Evolutionary conservation across 768 basidiomycete species (phyloP).

Genomic region (Tylopilus sp.): DNA sequence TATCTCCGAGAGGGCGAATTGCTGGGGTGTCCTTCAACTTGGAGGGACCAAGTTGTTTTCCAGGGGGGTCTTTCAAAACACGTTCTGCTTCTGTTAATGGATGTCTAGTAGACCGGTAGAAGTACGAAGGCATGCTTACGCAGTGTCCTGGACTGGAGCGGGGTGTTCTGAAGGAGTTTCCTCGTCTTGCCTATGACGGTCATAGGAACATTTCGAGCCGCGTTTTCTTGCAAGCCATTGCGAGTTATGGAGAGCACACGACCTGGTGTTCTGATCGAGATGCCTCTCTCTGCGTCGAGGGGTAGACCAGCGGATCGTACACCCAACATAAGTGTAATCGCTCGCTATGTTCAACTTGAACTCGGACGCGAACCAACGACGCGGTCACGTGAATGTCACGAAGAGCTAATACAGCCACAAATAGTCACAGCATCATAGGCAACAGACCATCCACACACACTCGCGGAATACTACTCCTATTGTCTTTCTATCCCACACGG

Average conservation of each 20-base stretch:
- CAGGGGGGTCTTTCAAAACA: slow-evolving; percentile 17
- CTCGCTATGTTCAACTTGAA: neutral
- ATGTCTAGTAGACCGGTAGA: neutral
- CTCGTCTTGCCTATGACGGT: slow-evolving; percentile 48
- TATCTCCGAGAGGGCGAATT: slow-evolving; percentile 61
- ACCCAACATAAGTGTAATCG: slow-evolving; percentile 27
- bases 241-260: slow-evolving; percentile 38
- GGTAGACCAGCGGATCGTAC: slow-evolving; percentile 22
- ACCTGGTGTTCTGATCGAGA: slow-evolving; percentile 53
- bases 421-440: too few species aligned
- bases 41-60: slow-evolving; percentile 28
- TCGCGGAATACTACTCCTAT: too few species aligned
- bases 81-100: slow-evolving; percentile 18
- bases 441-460: too few species aligned
- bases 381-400: slow-evolving; percentile 26
- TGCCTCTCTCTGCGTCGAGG: slow-evolving; percentile 25
- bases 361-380: slow-evolving; percentile 17
- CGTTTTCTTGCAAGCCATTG: slow-evolving; percentile 48
- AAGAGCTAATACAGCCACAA: neutral
- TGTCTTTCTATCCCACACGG: too few species aligned
- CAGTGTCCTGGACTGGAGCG: slow-evolving; percentile 29
- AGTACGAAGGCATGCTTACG: slow-evolving; percentile 18
- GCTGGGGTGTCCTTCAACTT: slow-evolving; percentile 23
- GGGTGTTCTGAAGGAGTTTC: slow-evolving; percentile 35
- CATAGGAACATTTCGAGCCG: slow-evolving; percentile 33